Percentiles rank a stretch among this genome's conserved stretches.
Evolutionary conservation across 2,329 filamentous ascomycete species (phyloP).

Genomic region (Chalaropsis ovoidea): DNA sequence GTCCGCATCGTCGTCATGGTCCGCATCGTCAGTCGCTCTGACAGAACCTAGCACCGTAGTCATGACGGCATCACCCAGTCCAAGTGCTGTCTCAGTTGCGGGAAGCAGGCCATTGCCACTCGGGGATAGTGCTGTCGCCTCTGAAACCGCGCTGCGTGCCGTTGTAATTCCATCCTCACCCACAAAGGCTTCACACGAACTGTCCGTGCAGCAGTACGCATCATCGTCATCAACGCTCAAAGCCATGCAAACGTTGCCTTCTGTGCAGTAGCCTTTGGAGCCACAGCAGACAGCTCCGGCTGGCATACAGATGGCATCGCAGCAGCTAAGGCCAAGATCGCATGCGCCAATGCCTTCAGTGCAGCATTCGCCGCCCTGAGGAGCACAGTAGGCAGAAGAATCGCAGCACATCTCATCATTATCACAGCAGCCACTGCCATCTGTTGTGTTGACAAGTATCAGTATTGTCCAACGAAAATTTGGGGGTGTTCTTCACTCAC

Average conservation of each 20-base stretch:
- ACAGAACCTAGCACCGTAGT: no score
- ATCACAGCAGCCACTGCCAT: conserved; percentile 4
- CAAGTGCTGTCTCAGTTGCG: not conserved
- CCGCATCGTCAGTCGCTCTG: not conserved
- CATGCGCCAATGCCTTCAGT: not conserved
- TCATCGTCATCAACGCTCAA: not conserved
- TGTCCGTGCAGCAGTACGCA: conserved; percentile 9
- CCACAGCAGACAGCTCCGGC: not conserved
- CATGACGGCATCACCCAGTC: not conserved
- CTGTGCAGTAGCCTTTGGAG: not conserved
- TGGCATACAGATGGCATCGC: conserved; percentile 3
- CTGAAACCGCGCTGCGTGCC: not conserved
- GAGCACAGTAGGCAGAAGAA: not conserved
- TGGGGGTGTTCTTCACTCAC: not conserved
- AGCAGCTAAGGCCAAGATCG: not conserved
- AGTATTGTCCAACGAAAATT: not conserved
- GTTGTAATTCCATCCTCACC: conserved; percentile 16
- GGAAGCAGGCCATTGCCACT: no score
- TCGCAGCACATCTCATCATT: not conserved
- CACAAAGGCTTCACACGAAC: not conserved
- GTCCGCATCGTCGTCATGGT: not conserved
- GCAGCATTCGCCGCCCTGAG: conserved; percentile 4
- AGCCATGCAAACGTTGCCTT: not conserved
- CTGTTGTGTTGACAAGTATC: not conserved
- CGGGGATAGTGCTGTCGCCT: not conserved